Conservation (phyloP, 768 basidiomycete species). For the Kwoniella bestiolae region DNA sequence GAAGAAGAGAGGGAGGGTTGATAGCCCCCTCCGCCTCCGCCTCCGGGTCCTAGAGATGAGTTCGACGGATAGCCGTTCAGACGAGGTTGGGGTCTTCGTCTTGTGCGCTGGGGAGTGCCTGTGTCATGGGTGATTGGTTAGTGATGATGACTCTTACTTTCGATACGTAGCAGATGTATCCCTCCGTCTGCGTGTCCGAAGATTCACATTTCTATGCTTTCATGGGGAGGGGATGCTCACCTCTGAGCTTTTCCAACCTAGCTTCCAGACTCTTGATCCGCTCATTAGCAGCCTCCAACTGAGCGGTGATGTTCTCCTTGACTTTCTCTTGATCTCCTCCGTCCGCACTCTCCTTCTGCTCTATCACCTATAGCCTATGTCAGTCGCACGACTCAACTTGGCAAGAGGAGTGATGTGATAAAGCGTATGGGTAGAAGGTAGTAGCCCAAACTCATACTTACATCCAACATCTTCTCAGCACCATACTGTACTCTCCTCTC, state of each 20-base stretch:
- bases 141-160: too few relatives aligned
- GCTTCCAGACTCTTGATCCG: slow-evolving; percentile 71
- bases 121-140: neutral
- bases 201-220: too few relatives aligned
- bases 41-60: slow-evolving; percentile 36
- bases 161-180: slow-evolving; percentile 11
- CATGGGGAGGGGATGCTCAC: slow-evolving; percentile 25
- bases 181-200: neutral
- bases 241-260: slow-evolving; percentile 62
- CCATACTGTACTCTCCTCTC: slow-evolving; percentile 87
- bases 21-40: neutral
- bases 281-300: slow-evolving; percentile 73
- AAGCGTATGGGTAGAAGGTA: too few relatives aligned
- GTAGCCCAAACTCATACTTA: too few relatives aligned
- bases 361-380: slow-evolving; percentile 55
- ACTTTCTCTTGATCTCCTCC: slow-evolving; percentile 62
- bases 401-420: too few relatives aligned
- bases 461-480: slow-evolving; percentile 83
- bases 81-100: slow-evolving; percentile 37
- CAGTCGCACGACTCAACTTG: too few relatives aligned
- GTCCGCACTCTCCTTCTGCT: slow-evolving; percentile 36
- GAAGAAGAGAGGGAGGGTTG: slow-evolving; percentile 36
- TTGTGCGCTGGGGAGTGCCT: slow-evolving; percentile 37
- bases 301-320: slow-evolving; percentile 49
- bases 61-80: slow-evolving; percentile 43